A percentile compares a stretch with the other conserved stretches of the same genome.
Evolutionary conservation across 805 yeast species (phyloP).

Genomic region (Yarrowia alimentaria): DNA sequence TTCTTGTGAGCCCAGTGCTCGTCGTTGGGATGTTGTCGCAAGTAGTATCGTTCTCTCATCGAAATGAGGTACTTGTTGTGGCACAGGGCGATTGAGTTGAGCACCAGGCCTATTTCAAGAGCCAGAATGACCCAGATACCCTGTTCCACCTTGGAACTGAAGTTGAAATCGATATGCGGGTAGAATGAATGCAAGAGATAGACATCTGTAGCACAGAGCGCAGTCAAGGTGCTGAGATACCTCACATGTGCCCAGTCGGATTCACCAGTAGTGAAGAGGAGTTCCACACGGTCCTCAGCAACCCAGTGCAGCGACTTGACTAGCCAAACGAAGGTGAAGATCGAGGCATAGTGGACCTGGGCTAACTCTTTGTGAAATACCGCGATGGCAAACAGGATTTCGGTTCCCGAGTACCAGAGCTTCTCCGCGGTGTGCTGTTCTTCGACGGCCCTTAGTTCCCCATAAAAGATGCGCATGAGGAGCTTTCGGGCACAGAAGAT

Average conservation of each 20-base stretch:
- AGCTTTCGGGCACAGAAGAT: slow-evolving; percentile 26
- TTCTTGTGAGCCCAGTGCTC: slow-evolving; percentile 72
- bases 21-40: slow-evolving; percentile 51
- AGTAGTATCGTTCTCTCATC: slow-evolving; percentile 54
- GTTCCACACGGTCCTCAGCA: slow-evolving; percentile 52
- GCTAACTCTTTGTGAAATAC: slow-evolving; percentile 52
- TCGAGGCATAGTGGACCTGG: slow-evolving; percentile 27
- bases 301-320: slow-evolving; percentile 57
- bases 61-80: slow-evolving; percentile 51
- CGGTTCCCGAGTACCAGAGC: slow-evolving; percentile 62
- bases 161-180: slow-evolving; percentile 41
- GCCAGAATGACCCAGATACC: slow-evolving; percentile 61
- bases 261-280: slow-evolving; percentile 47
- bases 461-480: slow-evolving; percentile 49
- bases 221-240: slow-evolving; percentile 46
- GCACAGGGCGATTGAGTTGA: slow-evolving; percentile 51
- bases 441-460: slow-evolving; percentile 72
- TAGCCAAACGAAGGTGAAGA: slow-evolving; percentile 25
- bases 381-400: slow-evolving; percentile 54
- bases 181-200: slow-evolving; percentile 36
- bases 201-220: slow-evolving; percentile 53
- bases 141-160: slow-evolving; percentile 42
- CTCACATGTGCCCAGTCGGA: slow-evolving; percentile 43
- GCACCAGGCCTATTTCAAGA: slow-evolving; percentile 68
- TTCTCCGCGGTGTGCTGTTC: slow-evolving; percentile 69